A percentile compares a stretch with the other conserved stretches of the same genome.
These are phyloP conservation scores for Aspergillus viridinutans DNA, from an alignment of 2,329 filamentous ascomycete genomes.

Conservation along the genomic window DNA sequence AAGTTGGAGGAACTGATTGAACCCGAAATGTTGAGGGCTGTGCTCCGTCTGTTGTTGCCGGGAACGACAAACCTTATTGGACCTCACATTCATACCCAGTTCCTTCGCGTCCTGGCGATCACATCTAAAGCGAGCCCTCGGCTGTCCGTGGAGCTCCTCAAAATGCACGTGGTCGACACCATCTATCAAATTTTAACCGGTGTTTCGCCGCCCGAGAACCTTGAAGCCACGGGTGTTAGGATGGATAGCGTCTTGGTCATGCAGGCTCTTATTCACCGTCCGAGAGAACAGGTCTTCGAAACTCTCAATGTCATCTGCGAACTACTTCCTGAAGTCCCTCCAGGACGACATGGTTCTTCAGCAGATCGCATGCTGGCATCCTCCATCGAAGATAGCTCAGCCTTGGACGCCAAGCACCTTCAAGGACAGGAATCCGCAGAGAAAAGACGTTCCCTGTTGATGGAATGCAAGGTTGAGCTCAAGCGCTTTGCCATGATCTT, in stretches of 20 bases:
- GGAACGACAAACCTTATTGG: conserved; percentile 95
- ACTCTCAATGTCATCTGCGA: conserved; percentile 97
- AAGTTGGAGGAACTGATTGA: conserved; percentile 93
- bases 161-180: conserved; percentile 95
- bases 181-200: conserved; percentile 96
- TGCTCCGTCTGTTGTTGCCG: conserved; percentile 81
- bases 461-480: conserved; percentile 79
- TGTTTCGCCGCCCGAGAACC: conserved; percentile 80
- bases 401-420: conserved; percentile 30
- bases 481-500: conserved; percentile 90
- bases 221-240: conserved; percentile 54
- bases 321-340: conserved; percentile 72
- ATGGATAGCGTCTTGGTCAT: conserved; percentile 97
- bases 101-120: conserved; percentile 85
- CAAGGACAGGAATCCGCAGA: conserved; percentile 58
- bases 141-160: conserved; percentile 84
- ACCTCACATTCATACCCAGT: conserved; percentile 91
- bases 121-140: conserved; percentile 83
- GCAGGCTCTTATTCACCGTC: conserved; percentile 94
- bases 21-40: conserved; percentile 75
- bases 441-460: conserved; percentile 74
- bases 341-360: conserved; percentile 52
- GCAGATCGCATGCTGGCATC: conserved; percentile 45
- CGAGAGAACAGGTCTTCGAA: conserved; percentile 93
- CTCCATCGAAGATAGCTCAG: conserved; percentile 46